Percentiles rank a stretch among this genome's conserved stretches.
Evolutionary conservation across 208 protist species (phyloP).

Genomic region (Wallacemonas sp.): DNA sequence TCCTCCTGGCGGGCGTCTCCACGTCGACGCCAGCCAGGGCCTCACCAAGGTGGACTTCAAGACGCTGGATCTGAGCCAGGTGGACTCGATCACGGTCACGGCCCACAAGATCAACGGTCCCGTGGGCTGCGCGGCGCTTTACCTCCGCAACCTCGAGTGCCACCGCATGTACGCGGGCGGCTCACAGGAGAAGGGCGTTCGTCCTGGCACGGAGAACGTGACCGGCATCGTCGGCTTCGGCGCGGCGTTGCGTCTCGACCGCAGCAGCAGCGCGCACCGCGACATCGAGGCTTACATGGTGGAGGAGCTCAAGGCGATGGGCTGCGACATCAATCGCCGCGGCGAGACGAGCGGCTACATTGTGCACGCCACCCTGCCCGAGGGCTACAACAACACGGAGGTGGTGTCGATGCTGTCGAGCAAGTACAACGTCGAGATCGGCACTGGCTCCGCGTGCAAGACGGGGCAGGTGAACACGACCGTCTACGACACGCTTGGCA

Average conservation of each 20-base stretch:
- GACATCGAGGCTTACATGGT: conserved; percentile 64
- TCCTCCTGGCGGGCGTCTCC: conserved; percentile 54
- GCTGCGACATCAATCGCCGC: conserved; percentile 77
- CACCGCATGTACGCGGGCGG: conserved; percentile 58
- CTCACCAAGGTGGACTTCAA: conserved; percentile 68
- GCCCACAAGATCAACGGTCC: conserved; percentile 88
- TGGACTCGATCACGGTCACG: conserved; percentile 77
- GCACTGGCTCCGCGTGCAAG: conserved; percentile 82
- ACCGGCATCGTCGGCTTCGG: conserved; percentile 77
- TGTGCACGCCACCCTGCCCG: conserved; percentile 78
- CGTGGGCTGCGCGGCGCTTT: conserved; percentile 70
- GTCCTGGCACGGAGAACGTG: conserved; percentile 83
- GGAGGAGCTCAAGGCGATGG: conserved; percentile 54
- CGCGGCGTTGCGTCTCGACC: conserved; percentile 60
- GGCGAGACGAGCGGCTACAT: conserved; percentile 81
- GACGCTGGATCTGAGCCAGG: conserved; percentile 57
- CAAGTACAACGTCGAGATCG: conserved; percentile 74
- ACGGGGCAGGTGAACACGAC: conserved; percentile 68
- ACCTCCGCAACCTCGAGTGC: conserved; percentile 58
- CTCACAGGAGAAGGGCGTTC: conserved; percentile 69
- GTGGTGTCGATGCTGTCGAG: conserved; percentile 71
- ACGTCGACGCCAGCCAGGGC: conserved; percentile 76
- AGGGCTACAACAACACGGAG: conserved; percentile 68
- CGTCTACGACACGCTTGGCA: conserved; percentile 82
- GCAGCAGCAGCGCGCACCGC: conserved; percentile 53